Evolutionary conservation across 2,329 filamentous ascomycete genomes (phyloP), one percentile per base, ranked within the genome.

Genomic region (Talaromyces marneffei): DNA sequence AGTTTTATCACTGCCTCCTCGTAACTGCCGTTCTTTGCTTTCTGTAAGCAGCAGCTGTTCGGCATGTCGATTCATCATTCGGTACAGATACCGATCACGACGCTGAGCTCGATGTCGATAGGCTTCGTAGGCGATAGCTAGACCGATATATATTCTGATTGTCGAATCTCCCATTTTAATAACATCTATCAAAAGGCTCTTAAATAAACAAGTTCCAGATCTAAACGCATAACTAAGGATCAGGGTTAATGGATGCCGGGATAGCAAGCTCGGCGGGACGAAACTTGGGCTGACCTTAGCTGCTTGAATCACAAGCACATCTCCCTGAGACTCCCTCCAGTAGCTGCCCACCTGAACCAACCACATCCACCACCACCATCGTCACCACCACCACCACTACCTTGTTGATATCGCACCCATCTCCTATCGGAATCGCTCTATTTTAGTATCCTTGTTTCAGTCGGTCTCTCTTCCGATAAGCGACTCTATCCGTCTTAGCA

Each of bases 231-330:
- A 16, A 16, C n/a, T n/a, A n/a, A 25, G 23, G 18, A 4, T 27
- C 14, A 46, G 4, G 44, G 29, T n/a, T 35, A 29, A 18, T 4
- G 23, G 29, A 2, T 52, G 29, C 18, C n/a, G 33, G 35, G 48
- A 44, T 31, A 57, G n/a, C 31, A 5, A 23, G 9, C 4, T 14
- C 46, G 46, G 48, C 55, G 44, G 55, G 44, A 44, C 20, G 16
- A 52, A 59, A 54, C 57, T 20, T 40, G 57, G 16, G 29, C 50
- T 52, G 39, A 54, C 39, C 46, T 29, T 60, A 60, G 55, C 54
- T 55, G 35, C 25, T 53, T 53, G 55, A 61, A 61, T 63, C 62
- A 63, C 59, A 64, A 64, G 62, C 57, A 60, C 62, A 62, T 55
- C 56, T 61, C 52, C n/a, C n/a, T n/a, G n/a, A n/a, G n/a, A n/a